A percentile compares a stretch with the other conserved stretches of the same genome.
phyloP scores from a whole-genome alignment of 768 basidiomycete genomes.

The Calvatia gigantea region DNA sequence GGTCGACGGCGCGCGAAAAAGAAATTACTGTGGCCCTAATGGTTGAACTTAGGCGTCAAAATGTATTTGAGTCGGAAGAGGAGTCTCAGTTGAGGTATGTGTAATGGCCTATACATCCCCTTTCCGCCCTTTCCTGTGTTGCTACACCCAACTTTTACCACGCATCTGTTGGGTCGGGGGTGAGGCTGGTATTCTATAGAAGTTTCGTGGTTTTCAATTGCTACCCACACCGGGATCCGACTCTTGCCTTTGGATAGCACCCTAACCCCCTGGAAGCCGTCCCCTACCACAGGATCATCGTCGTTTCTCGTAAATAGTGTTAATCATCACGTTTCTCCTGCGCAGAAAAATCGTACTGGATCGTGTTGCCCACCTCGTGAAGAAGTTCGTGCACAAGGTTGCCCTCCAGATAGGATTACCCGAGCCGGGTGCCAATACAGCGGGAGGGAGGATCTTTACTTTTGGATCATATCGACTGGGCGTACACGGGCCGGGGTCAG shows the following conservation, averaged over 20 bases:
- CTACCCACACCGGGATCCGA: background rate
- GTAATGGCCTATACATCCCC: constrained; percentile 6
- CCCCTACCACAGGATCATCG: background rate
- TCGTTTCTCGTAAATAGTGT: background rate
- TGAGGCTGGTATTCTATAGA: background rate
- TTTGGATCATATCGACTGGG: constrained; percentile 98
- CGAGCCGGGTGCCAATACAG: constrained; percentile 80
- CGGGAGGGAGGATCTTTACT: constrained; percentile 98
- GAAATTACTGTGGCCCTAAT: constrained; percentile 83
- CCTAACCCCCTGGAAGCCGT: background rate
- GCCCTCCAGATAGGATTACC: constrained; percentile 79
- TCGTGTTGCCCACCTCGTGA: constrained; percentile 85
- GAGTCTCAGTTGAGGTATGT: constrained; percentile 86
- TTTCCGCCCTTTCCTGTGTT: background rate
- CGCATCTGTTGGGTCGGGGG: background rate
- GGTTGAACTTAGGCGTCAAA: constrained; percentile 84
- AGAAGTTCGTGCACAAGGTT: constrained; percentile 86
- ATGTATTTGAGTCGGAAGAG: constrained; percentile 86
- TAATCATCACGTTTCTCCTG: constrained; percentile 5
- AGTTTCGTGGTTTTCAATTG: background rate
- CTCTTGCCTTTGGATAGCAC: background rate
- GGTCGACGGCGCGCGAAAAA: constrained; percentile 76
- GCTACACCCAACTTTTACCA: background rate
- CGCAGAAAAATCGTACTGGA: constrained; percentile 90
- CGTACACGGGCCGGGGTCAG: constrained; percentile 91